Conservation (phyloP, 805 yeast species). For the Candida silvicultrix region DNA sequence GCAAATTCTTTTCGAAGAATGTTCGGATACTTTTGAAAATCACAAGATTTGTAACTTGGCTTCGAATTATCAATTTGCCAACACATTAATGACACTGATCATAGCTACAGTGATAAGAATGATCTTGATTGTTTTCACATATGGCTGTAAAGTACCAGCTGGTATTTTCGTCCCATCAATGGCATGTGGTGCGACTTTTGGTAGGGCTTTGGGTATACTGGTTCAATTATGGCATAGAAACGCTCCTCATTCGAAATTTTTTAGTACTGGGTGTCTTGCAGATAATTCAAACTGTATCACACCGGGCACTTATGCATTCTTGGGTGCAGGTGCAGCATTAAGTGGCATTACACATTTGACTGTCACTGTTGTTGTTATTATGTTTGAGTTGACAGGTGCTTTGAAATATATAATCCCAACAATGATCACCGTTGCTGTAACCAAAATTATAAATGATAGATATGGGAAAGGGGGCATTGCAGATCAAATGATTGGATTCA, state of each 20-base stretch:
- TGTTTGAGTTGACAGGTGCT: conserved; percentile 97
- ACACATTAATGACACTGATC: conserved; percentile 44
- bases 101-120: conserved; percentile 72
- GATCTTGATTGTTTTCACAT: conserved; percentile 71
- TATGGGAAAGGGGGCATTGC: conserved; percentile 90
- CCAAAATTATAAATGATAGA: conserved; percentile 70
- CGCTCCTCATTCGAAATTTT: conserved; percentile 29
- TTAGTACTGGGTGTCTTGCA: conserved; percentile 30
- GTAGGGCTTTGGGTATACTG: conserved; percentile 75
- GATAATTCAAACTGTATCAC: conserved; percentile 56
- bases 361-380: conserved; percentile 86
- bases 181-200: conserved; percentile 95
- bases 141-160: conserved; percentile 94
- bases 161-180: conserved; percentile 96
- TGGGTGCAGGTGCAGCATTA: conserved; percentile 94
- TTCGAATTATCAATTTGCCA: conserved; percentile 23
- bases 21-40: conserved; percentile 40
- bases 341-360: conserved; percentile 93
- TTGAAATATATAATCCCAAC: conserved; percentile 86
- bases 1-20: conserved; percentile 85
- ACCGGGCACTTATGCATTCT: conserved; percentile 91
- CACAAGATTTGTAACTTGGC: conserved; percentile 34
- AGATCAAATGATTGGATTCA: conserved; percentile 85
- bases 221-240: conserved; percentile 45
- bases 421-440: conserved; percentile 90